phyloP scores from a whole-genome alignment of 2,329 filamentous ascomycete genomes.

The Trichophyton equinum region DNA sequence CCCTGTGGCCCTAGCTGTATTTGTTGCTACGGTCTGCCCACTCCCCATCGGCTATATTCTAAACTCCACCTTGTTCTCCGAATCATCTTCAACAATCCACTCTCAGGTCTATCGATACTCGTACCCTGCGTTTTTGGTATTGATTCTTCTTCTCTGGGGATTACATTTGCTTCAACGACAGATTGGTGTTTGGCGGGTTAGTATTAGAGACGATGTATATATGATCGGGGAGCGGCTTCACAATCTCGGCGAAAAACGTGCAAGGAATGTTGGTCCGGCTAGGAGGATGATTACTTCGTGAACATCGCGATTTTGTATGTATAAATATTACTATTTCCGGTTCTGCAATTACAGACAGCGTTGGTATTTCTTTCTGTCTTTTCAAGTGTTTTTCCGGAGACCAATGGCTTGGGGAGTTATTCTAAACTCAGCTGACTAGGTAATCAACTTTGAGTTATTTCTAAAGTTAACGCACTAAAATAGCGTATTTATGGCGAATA shows the following conservation, averaged over 20 bases:
- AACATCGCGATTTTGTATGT: not conserved
- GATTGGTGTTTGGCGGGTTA: constrained; percentile 62
- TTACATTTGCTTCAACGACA: constrained; percentile 36
- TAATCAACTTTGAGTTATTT: no score
- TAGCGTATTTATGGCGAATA: no score
- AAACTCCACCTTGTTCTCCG: constrained; percentile 32
- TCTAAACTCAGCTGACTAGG: no score
- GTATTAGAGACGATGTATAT: constrained; percentile 89
- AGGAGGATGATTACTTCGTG: constrained; percentile 26
- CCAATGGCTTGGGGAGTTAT: no score
- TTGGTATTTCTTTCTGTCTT: not conserved
- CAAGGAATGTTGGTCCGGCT: constrained; percentile 28
- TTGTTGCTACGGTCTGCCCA: constrained; percentile 52
- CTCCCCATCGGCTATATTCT: constrained; percentile 44
- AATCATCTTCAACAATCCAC: constrained; percentile 21
- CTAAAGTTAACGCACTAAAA: no score
- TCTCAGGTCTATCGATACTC: constrained; percentile 50
- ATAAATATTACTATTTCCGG: constrained; percentile 2
- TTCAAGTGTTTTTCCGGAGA: not conserved
- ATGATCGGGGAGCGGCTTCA: constrained; percentile 88
- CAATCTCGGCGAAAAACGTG: constrained; percentile 63
- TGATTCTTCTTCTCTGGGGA: constrained; percentile 41
- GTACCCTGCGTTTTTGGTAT: constrained; percentile 54
- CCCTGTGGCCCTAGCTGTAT: constrained; percentile 53
- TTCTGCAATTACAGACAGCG: not conserved